Base-by-base conservation (phyloP, 495 filamentous ascomycete species). In the Gamarada debralockiae region DNA sequence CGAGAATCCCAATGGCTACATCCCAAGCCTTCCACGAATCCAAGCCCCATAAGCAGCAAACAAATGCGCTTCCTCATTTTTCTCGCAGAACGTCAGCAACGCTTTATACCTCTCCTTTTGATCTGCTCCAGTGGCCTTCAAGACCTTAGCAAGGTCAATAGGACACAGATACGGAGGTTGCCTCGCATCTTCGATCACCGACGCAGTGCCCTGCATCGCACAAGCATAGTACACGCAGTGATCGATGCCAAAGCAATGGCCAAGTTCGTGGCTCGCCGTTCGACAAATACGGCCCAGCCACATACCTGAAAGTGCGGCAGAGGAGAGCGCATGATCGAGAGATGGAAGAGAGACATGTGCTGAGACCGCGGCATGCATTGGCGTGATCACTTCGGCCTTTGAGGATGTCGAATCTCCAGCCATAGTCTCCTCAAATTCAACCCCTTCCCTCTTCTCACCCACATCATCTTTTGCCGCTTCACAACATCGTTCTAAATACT, bases 221-320 rank as follows among this genome's bases (percentile, higher is more conserved):
- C 84, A 88, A 0, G 84, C 84, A 56, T 86, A 86, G 56, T 85
- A 89, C 2, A 76, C 64, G 60, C 84, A 87, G 60, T 87, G 85
- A 7, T 63, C 82, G 3, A 87, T 69, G 0, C 77, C 79, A 41
- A 87, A 76, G 60, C 83, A 87, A 55, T 86, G 84, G 1, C 82
- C 81, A 5, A 88, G 63, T 60, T 88, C 84, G 60, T 87, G 83
- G 6, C 71, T 69, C 5, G 73, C 76, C 0, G 83, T 86, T 22
- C 80, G 73, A 25, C 73, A 78, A 1, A 82, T 53, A 6, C 80
- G 69, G 5, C 71, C 73, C 18, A 84, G 70, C 83, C 83, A 86
- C 1, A 84, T 61, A 0, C 56, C 67, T n/a, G 60, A 22, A 21
- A 64, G 33, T 14, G 47, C 12, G 41, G 53, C 17, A 24, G 36